Base-by-base conservation (phyloP, 352 stramenopile genomes). In the Globisporangium paroecandrum region DNA sequence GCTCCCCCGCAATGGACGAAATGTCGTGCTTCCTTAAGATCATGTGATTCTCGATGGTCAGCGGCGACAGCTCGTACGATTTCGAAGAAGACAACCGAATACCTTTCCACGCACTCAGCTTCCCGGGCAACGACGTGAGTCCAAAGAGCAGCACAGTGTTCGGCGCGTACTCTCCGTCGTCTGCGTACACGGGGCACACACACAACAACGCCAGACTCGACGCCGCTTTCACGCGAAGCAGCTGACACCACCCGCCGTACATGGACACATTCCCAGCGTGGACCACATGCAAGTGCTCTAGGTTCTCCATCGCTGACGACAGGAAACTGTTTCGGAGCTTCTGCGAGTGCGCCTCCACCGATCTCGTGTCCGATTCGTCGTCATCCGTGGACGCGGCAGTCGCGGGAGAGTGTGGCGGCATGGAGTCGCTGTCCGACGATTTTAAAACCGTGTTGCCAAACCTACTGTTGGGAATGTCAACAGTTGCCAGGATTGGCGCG, bases 121-220 rank as follows among this genome's bases (percentile, higher is more conserved):
- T 73, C 18, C 83, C 84, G 5, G 83, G 81, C 25, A 84, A 36
- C 3, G 71, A 75, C 38, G 66, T 61, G 7, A 94, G 74, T 7
- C 74, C 84, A 66, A 95, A 95, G 32, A 95, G 72, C 29, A 93
- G 59, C 20, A 93, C 77, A 0, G 78, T 87, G 34, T 87, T 81
- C 24, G 87, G 77, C 9, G 90, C 72, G 66, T 87, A 94, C 61
- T 90, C 83, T 29, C 85, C 87, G 73, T 91, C 85, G 25, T 92
- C 82, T 0, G 82, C 85, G 55, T 95, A 95, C 18, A 84, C 73
- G 12, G 87, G 87, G 59, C 81, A 89, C 8, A 92, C 79, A 41
- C 84, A 93, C 15, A 94, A 41, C 47, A 89, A 65, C 10, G 78
- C 67, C 3, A 87, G 55, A 53, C 68, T 72, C 1, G 65, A n/a